Percentiles rank a stretch among this genome's conserved stretches.
These are phyloP conservation scores for Elaeis oleifera DNA, from an alignment of 202 grass and related monocot species.

Conservation along the genomic window DNA sequence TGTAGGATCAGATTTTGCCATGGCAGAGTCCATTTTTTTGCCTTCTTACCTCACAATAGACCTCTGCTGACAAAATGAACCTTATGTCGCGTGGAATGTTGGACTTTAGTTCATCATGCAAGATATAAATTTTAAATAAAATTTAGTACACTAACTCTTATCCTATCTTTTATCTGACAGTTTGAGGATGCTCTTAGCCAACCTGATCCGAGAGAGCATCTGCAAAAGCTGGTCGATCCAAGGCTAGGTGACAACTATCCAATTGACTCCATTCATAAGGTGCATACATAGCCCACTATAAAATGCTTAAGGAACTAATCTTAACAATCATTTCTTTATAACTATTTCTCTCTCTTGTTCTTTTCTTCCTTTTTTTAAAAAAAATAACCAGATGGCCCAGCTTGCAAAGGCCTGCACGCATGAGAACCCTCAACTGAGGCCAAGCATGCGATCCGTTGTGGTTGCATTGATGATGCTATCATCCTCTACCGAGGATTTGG, in stretches of 20 bases:
- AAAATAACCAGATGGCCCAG: constrained; percentile 9
- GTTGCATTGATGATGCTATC: constrained; percentile 23
- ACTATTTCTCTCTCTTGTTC: background rate
- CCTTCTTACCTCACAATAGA: no score
- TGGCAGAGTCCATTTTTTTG: no score
- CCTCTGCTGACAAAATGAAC: no score
- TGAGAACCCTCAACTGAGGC: constrained; percentile 11
- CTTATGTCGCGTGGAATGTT: no score
- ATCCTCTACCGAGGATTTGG: constrained; percentile 13
- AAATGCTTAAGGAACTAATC: background rate
- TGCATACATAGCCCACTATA: background rate
- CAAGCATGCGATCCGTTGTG: constrained; percentile 11
- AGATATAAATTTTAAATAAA: background rate
- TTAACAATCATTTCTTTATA: background rate
- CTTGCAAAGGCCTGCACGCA: constrained; percentile 20
- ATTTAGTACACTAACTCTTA: background rate
- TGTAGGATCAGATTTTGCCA: no score
- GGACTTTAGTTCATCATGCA: no score
- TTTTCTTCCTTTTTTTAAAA: background rate
- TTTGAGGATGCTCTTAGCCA: constrained; percentile 14
- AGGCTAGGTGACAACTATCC: constrained; percentile 13
- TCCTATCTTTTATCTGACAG: background rate
- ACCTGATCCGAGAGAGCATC: constrained; percentile 7
- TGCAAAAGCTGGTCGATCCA: constrained; percentile 10
- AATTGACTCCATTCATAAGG: constrained; percentile 11